Evolutionary conservation across 352 stramenopile species (phyloP).

Genomic region (Phytopythium helicoides): DNA sequence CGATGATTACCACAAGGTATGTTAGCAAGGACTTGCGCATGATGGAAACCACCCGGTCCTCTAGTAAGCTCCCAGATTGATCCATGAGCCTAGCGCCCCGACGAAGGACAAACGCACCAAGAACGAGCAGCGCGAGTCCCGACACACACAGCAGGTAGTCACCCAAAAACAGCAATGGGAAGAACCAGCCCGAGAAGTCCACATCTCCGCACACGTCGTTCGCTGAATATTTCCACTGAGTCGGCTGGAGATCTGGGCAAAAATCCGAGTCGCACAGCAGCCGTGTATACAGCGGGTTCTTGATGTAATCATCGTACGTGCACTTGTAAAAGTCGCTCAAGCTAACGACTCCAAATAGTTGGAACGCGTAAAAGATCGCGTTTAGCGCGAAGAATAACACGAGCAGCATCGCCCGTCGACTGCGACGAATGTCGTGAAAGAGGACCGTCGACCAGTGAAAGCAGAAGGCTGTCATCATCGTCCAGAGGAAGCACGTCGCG

Average conservation of each 20-base stretch:
- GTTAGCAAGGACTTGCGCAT: constrained; percentile 83
- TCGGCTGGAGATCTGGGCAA: constrained; percentile 76
- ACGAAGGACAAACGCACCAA: constrained; percentile 68
- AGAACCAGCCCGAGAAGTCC: constrained; percentile 60
- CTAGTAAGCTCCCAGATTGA: constrained; percentile 69
- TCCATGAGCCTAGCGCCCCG: constrained; percentile 68
- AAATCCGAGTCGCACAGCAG: constrained; percentile 72
- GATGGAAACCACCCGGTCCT: constrained; percentile 65
- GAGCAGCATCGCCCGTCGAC: constrained; percentile 51
- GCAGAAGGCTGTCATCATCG: constrained; percentile 84
- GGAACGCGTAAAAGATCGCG: constrained; percentile 55
- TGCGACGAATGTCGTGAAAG: constrained; percentile 59
- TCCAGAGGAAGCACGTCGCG: constrained; percentile 74
- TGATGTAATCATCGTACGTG: constrained; percentile 85
- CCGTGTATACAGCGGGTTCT: constrained; percentile 73
- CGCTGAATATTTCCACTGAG: constrained; percentile 73
- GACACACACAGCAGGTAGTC: constrained; percentile 64
- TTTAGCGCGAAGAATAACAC: constrained; percentile 65
- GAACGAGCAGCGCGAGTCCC: constrained; percentile 55
- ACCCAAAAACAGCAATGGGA: constrained; percentile 42
- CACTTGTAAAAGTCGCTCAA: constrained; percentile 84
- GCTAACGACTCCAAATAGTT: constrained; percentile 69
- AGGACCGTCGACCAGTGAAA: constrained; percentile 84
- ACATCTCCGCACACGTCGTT: constrained; percentile 69
- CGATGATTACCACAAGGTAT: constrained; percentile 72